Conservation (phyloP, 768 basidiomycete genomes). For the Hysterangium stoloniferum region DNA sequence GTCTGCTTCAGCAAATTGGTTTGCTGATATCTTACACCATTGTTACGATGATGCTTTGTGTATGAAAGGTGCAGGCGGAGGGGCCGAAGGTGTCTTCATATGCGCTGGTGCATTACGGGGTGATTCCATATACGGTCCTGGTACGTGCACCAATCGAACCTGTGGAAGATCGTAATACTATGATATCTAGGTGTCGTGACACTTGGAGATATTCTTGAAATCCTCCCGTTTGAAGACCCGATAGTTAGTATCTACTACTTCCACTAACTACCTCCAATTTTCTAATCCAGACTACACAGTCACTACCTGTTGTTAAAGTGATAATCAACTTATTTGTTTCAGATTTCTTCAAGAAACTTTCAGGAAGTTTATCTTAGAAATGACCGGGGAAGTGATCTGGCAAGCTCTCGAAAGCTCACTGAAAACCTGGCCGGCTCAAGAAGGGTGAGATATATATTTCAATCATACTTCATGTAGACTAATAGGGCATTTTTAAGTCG, state of each 20-base stretch:
- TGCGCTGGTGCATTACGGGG: conserved; percentile 81
- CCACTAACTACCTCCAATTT: too few relatives aligned
- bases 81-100: conserved; percentile 74
- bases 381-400: conserved; percentile 77
- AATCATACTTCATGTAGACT: too few relatives aligned
- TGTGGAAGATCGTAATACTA: conserved; percentile 1
- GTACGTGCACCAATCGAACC: conserved; percentile 27
- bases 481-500: conserved; percentile 41
- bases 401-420: conserved; percentile 67
- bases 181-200: conserved; percentile 64
- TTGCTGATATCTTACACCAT: conserved; percentile 77
- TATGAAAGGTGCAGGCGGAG: conserved; percentile 43
- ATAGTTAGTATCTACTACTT: too few relatives aligned
- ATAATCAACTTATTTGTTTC: too few relatives aligned
- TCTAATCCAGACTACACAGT: too few relatives aligned
- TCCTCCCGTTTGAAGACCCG: conserved; percentile 84
- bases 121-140: conserved; percentile 78
- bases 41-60: conserved; percentile 69
- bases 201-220: conserved; percentile 81
- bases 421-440: conserved; percentile 79
- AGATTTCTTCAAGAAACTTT: too few relatives aligned
- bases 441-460: too few relatives aligned
- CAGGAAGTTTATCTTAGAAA: conserved; percentile 73
- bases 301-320: too few relatives aligned
- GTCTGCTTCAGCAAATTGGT: conserved; percentile 73